Percentiles rank a stretch among this genome's conserved stretches.
Conservation (phyloP, 768 basidiomycete species). For the Mycena galopus region DNA sequence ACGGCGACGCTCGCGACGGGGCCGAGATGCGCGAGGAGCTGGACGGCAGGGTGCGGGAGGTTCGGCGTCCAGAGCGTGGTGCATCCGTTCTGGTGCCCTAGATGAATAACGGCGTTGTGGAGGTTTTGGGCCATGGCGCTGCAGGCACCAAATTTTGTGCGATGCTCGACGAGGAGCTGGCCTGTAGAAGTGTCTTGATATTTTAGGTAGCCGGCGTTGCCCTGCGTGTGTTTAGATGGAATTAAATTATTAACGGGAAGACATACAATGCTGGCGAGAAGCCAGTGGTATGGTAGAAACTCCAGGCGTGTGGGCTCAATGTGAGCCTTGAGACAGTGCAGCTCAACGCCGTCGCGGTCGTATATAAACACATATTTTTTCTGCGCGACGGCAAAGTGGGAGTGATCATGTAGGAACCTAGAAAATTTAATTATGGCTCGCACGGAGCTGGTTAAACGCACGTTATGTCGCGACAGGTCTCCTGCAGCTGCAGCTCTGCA, state of each 20-base stretch:
- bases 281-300: slow-evolving; percentile 96
- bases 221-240: slow-evolving; percentile 54
- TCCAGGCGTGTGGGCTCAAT: slow-evolving; percentile 92
- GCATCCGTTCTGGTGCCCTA: slow-evolving; percentile 95
- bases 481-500: slow-evolving; percentile 88
- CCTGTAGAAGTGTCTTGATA: slow-evolving; percentile 99
- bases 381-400: slow-evolving; percentile 95
- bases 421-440: slow-evolving; percentile 13
- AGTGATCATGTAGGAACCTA: slow-evolving; percentile 93
- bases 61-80: slow-evolving; percentile 99
- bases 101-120: slow-evolving; percentile 94
- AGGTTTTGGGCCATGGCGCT: slow-evolving; percentile 89
- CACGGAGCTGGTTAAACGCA: slow-evolving; percentile 52
- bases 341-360: slow-evolving; percentile 92
- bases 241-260: neutral
- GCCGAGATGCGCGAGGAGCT: slow-evolving; percentile 90
- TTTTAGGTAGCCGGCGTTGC: slow-evolving; percentile 91
- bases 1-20: slow-evolving; percentile 86
- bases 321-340: slow-evolving; percentile 87
- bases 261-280: slow-evolving; percentile 85
- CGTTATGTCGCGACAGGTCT: slow-evolving; percentile 95
- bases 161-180: slow-evolving; percentile 85
- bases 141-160: slow-evolving; percentile 91
- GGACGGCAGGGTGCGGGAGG: slow-evolving; percentile 90
- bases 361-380: slow-evolving; percentile 97